Base-by-base conservation (phyloP, 148 eudicot species). In the Rhododendron mucronatum region DNA sequence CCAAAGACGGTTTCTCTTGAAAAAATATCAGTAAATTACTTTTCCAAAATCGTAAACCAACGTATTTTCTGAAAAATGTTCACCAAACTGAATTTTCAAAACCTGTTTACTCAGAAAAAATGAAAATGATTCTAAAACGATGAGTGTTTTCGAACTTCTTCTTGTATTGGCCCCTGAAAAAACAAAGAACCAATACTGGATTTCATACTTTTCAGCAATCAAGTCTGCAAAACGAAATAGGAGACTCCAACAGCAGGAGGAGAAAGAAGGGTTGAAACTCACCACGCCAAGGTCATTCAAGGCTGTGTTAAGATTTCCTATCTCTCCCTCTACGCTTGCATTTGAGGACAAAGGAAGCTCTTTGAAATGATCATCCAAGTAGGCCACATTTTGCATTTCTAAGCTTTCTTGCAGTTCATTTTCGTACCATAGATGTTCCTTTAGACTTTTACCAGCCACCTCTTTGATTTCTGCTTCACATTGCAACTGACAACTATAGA, bases 231-330 rank as follows among this genome's bases (percentile, higher is more conserved):
- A 79, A 45, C 47, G 30, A 26, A 79, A n/a, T 47, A 45, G 82
- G 44, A 33, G 45, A 74, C 45, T 74, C 7, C 23, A 16, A 35
- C 5, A 30, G 76, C 16, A 74, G 21, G 45, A 35, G 45, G 45
- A 74, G n/a, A 37, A 15, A 15, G 30, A 78, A 51, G 30, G 85
- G 80, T 80, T 28, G 67, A 65, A 81, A 89, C 92, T 90, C 86
- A 96, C 98, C 93, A 95, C 87, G 61, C 97, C 94, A 41, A 96
- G 91, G 83, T 96, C 94, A 61, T 92, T 88, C 84, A 96, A 78
- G 48, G 94, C 93, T 74, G 78, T 50, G 84, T 85, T 85, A 59
- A 90, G 48, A 2, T 81, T 78, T 35, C 86, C 90, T 47, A 51
- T 84, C 82, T 85, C 90, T 74, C 83, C 85, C 26, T 20, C 65